phyloP scores from a whole-genome alignment of 148 eudicot genomes.

The Rhododendron mucronatum region DNA sequence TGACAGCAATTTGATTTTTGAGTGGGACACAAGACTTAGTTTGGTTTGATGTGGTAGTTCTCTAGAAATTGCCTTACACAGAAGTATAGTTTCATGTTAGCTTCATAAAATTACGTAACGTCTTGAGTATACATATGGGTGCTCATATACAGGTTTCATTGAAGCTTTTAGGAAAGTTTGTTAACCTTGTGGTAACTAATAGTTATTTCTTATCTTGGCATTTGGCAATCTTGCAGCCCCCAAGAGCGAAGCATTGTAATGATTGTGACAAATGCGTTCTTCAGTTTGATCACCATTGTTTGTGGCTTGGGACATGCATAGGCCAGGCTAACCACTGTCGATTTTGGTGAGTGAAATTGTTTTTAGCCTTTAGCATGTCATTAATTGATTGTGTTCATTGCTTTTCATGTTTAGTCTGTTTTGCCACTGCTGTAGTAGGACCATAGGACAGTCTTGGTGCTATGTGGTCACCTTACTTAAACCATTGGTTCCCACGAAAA shows the following conservation, averaged over 20 bases:
- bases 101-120: neutral
- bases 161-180: neutral
- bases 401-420: neutral
- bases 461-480: neutral
- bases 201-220: constrained; percentile 4
- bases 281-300: constrained; percentile 99
- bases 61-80: neutral
- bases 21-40: neutral
- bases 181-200: neutral
- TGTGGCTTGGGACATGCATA: constrained; percentile 97
- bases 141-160: neutral
- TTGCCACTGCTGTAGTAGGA: neutral
- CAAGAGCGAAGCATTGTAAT: constrained; percentile 93
- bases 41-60: neutral
- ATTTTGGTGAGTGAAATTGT: constrained; percentile 64
- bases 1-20: neutral
- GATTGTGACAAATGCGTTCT: constrained; percentile 96
- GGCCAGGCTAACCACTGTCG: constrained; percentile 95
- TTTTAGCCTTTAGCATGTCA: neutral
- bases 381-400: neutral
- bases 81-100: neutral
- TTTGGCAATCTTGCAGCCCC: constrained; percentile 65
- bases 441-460: neutral
- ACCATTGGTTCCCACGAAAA: neutral
- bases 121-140: neutral